Percentiles rank a stretch among this genome's conserved stretches.
Conservation (phyloP, 176 grass and related monocot genomes). For the Cocos nucifera region DNA sequence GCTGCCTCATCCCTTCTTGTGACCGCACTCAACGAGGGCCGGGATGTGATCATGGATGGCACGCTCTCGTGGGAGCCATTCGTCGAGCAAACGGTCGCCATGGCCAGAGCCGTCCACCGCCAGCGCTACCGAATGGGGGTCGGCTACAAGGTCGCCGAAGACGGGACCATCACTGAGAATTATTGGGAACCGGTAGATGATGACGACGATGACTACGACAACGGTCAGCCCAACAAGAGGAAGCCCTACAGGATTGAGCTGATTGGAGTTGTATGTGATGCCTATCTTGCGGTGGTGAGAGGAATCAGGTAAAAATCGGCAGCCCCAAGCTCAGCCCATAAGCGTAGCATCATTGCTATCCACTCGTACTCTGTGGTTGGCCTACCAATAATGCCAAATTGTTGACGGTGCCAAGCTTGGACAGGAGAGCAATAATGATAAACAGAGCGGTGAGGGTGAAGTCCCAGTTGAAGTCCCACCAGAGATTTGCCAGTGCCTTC, state of each 20-base stretch:
- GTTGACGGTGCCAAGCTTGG: too few species aligned
- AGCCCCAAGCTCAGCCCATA: too few species aligned
- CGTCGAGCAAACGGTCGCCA: conserved; percentile 74
- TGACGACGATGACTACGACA: neutral
- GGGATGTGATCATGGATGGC: conserved; percentile 95
- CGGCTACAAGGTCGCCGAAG: conserved; percentile 69
- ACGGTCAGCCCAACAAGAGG: neutral
- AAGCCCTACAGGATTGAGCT: conserved; percentile 90
- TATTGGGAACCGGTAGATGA: conserved; percentile 71
- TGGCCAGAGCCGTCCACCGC: conserved; percentile 70
- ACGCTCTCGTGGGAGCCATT: conserved; percentile 96
- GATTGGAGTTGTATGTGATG: conserved; percentile 75
- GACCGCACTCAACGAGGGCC: conserved; percentile 86
- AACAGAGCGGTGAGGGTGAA: conserved; percentile 86
- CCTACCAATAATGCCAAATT: too few species aligned
- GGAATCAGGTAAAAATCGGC: conserved; percentile 52
- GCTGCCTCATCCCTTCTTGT: conserved; percentile 94
- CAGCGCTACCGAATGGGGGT: conserved; percentile 80
- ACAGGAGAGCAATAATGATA: conserved; percentile 79
- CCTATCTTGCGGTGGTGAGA: conserved; percentile 77
- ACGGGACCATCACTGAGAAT: conserved; percentile 57
- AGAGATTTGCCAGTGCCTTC: conserved; percentile 64
- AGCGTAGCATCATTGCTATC: too few species aligned
- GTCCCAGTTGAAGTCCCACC: conserved; percentile 81
- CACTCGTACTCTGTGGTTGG: too few species aligned